These are phyloP conservation scores for Candida bentonensis DNA, from an alignment of 805 yeast species.

Conservation along the genomic window DNA sequence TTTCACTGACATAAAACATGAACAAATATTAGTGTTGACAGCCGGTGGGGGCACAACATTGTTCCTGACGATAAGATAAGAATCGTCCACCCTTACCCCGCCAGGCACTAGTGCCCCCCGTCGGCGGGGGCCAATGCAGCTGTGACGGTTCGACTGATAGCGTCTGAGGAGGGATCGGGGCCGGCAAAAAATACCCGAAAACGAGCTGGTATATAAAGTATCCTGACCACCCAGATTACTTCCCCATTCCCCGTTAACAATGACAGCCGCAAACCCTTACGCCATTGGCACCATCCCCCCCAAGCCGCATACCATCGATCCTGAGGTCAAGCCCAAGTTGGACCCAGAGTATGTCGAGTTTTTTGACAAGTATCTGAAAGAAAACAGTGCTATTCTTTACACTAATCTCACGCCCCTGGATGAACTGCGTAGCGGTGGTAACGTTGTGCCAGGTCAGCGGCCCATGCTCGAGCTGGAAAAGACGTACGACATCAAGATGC, in stretches of 20 bases:
- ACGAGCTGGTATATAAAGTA: too few relatives aligned
- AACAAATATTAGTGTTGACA: too few relatives aligned
- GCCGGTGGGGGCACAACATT: too few relatives aligned
- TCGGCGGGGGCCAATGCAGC: too few relatives aligned
- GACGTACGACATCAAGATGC: constrained; percentile 21
- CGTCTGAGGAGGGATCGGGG: too few relatives aligned
- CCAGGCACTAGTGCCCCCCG: too few relatives aligned
- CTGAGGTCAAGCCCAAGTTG: constrained; percentile 17
- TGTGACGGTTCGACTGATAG: too few relatives aligned
- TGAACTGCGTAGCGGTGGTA: constrained; percentile 22
- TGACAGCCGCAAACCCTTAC: neutral
- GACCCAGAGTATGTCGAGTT: constrained; percentile 28
- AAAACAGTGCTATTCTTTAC: constrained; percentile 20
- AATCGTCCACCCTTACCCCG: too few relatives aligned
- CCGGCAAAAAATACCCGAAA: too few relatives aligned
- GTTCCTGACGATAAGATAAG: too few relatives aligned
- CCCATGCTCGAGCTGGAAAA: constrained; percentile 19
- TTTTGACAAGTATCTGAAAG: constrained; percentile 20
- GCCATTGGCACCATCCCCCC: constrained; percentile 6
- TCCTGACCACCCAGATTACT: too few relatives aligned
- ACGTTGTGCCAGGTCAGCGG: constrained; percentile 31
- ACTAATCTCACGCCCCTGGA: constrained; percentile 26
- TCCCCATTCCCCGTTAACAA: neutral
- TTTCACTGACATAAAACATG: too few relatives aligned
- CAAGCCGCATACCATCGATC: constrained; percentile 23